Base-by-base conservation (phyloP, 805 yeast genomes). In the Suhomyces xylopsoci region DNA sequence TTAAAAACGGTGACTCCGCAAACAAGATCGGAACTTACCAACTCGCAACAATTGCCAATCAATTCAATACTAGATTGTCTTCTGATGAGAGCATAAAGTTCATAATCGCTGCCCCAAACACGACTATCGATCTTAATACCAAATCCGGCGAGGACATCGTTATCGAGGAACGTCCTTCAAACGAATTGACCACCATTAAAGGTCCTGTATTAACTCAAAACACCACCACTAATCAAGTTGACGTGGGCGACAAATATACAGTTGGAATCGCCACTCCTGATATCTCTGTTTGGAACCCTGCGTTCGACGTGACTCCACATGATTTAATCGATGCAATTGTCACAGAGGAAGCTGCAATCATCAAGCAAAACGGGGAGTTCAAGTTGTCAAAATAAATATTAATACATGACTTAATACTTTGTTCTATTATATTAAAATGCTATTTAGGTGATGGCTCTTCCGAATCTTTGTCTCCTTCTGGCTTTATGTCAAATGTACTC, bases 11-110 rank as follows among this genome's bases (percentile, higher is more conserved):
- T 49, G 99, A 93, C 65, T 84, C 97, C 28, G 98, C 98, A 1
- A 93, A 93, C 72, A 93, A 93, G 72, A 93, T 93, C 49, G 99
- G 99, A 20, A 94, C 98, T 0, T 89, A 83, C 70, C 97, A 92
- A 71, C 72, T 93, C 57, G 87, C 97, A 0, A 76, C 86, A 10
- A 73, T 90, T 53, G 85, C 96, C 17, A 80, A 85, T 54, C 75
- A 73, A 55, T 74, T 73, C 62, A 71, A 71, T 54, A 55, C 55
- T 32, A 51, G 28, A 14, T 43, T 51, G 2, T 47, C 56, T 14
- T 49, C 54, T 7, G 40, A 49, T n/a, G 52, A 54, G 17, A 81
- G 81, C 49, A 83, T 92, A 61, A 87, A 86, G 64, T 93, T 94
- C 62, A 84, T 90, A 45, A 97, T 94, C 8, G 98, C 97, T 26